These are phyloP conservation scores for Celoporthe dispersa DNA, from an alignment of 2,329 filamentous ascomycete genomes.

Conservation along the genomic window DNA sequence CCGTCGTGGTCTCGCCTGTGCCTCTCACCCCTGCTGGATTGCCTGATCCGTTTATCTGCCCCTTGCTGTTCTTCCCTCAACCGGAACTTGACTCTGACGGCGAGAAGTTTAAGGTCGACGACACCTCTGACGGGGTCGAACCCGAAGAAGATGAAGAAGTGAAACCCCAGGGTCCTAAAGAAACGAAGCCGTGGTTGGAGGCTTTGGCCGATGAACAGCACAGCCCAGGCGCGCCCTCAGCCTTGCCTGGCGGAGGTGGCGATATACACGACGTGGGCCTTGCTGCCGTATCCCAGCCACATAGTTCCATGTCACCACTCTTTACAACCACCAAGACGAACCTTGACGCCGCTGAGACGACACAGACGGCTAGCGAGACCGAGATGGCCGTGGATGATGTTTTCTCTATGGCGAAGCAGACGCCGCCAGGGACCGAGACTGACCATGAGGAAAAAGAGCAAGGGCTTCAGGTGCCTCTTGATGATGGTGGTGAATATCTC, in stretches of 20 bases:
- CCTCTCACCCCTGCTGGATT: slow-evolving; percentile 10
- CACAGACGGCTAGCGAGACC: background rate
- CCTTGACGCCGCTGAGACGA: background rate
- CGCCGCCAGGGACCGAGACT: background rate
- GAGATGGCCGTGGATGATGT: background rate
- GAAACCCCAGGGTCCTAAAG: background rate
- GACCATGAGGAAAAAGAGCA: background rate
- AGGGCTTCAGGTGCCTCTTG: background rate
- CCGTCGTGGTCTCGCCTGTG: background rate
- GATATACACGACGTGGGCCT: background rate
- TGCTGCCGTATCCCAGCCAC: background rate
- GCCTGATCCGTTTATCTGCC: slow-evolving; percentile 16
- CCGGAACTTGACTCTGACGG: slow-evolving; percentile 27
- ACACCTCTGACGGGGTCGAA: slow-evolving; percentile 12
- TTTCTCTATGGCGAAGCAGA: background rate
- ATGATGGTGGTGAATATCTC: background rate
- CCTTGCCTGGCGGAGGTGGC: background rate
- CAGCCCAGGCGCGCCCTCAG: background rate
- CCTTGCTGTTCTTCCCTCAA: slow-evolving; percentile 8
- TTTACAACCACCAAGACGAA: background rate
- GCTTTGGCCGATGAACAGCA: background rate
- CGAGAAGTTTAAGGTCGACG: slow-evolving; percentile 20
- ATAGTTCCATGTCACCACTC: background rate
- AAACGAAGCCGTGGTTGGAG: background rate
- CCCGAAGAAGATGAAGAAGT: background rate